Percentiles rank a stretch among this genome's conserved stretches.
Conservation (phyloP, 441 rosid genomes). For the Capsella rubella region DNA sequence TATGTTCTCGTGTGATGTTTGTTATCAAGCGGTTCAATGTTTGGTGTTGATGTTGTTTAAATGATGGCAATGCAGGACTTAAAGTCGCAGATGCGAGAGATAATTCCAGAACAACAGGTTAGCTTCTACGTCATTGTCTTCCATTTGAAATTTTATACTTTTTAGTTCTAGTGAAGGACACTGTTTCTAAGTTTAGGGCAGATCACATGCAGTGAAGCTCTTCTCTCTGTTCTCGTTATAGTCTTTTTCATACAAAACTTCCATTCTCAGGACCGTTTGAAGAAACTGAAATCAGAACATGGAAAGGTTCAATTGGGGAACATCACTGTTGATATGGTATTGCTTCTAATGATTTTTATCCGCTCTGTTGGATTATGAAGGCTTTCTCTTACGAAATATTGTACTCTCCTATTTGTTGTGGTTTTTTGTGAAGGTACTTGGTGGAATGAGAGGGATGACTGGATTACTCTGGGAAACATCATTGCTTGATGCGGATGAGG, state of each 20-base stretch:
- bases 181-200: conserved; percentile 13
- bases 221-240: conserved; percentile 2
- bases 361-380: conserved; percentile 22
- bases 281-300: conserved; percentile 68
- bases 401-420: neutral
- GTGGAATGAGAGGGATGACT: conserved; percentile 98
- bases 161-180: neutral
- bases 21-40: neutral
- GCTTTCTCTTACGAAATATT: neutral
- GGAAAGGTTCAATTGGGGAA: conserved; percentile 84
- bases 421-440: conserved; percentile 78
- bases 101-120: conserved; percentile 94
- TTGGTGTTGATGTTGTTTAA: conserved; percentile 18
- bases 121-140: conserved; percentile 12
- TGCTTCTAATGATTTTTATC: neutral
- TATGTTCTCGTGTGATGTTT: conserved; percentile 1
- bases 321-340: conserved; percentile 91
- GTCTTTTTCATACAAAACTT: conserved; percentile 2
- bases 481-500: conserved; percentile 94
- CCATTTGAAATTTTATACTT: neutral
- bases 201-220: neutral
- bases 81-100: conserved; percentile 76
- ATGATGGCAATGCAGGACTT: conserved; percentile 60
- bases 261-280: conserved; percentile 68
- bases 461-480: conserved; percentile 96